Base-by-base conservation (phyloP, 2,329 filamentous ascomycete genomes). In the Chaetomiaceae sp. region DNA sequence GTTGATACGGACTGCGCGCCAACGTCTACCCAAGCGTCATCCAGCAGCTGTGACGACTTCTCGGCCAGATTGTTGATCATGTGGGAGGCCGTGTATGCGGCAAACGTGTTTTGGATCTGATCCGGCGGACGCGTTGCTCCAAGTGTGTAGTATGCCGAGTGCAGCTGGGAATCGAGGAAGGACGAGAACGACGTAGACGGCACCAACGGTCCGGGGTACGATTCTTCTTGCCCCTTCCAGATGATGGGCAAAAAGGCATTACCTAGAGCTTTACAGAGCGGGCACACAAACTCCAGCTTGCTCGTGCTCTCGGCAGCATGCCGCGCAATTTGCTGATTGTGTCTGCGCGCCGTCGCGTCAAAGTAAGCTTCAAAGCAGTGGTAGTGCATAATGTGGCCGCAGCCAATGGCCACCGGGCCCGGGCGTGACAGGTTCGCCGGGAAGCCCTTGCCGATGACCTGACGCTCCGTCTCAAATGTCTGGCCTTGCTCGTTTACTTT, bases 361-460 rank as follows among this genome's bases (percentile, higher is more conserved):
- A 88, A 85, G 61, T 97, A 98, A 33, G 86, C 79, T 59, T 96
- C 89, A 62, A 98, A 98, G 67, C 93, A 98, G 56, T 79, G 82
- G 63, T 87, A 97, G 65, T 98, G 93, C 93, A 98, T 98, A 60
- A 98, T 94, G 64, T 98, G 93, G 3, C 93, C 93, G 65, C 93
- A 98, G 9, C 91, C 88, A 29, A 86, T 87, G 10, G 90, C 87
- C 2, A 97, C 84, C 0, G 91, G 86, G 0, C 90, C 93, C 15
- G 78, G 73, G 22, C 76, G 74, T 27, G 81, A 81, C 33, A 81
- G 74, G 9, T 76, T 72, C 6, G 81, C 74, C 3, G 88, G 84
- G 60, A 95, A 98, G 0, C 93, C 93, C 65, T 90, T 94, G 26
- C 91, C 90, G 38, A 98, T 78, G 6, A 83, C 83, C 65, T 95